Evolutionary conservation across 371 early-diverging fungal species (phyloP).

Genomic region (Zopfochytrium polystomum): DNA sequence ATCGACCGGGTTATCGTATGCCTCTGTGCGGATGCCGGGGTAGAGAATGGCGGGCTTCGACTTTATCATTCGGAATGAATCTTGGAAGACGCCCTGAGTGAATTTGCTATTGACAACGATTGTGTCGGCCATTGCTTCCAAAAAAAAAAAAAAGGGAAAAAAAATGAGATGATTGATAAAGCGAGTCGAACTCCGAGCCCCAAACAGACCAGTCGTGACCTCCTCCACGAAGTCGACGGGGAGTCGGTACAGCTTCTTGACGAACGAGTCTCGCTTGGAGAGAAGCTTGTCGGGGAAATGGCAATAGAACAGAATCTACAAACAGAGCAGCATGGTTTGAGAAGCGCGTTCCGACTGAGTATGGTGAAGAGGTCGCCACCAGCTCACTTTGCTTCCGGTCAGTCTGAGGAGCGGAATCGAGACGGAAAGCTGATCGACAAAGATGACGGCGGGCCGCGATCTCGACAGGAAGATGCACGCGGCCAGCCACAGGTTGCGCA

Average conservation of each 20-base stretch:
- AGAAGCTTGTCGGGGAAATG: constrained; percentile 93
- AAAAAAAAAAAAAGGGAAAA: too few relatives aligned
- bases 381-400: constrained; percentile 56
- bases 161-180: too few relatives aligned
- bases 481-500: constrained; percentile 73
- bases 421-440: constrained; percentile 89
- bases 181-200: too few relatives aligned
- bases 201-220: constrained; percentile 72
- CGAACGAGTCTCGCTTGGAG: constrained; percentile 52
- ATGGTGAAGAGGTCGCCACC: background rate
- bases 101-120: constrained; percentile 89
- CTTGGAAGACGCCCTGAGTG: constrained; percentile 72
- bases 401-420: constrained; percentile 76
- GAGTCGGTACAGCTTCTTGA: constrained; percentile 73
- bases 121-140: constrained; percentile 74
- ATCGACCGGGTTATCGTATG: constrained; percentile 65
- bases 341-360: too few relatives aligned
- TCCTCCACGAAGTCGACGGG: constrained; percentile 86
- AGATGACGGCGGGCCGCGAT: constrained; percentile 60
- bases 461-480: constrained; percentile 23
- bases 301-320: constrained; percentile 87
- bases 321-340: background rate
- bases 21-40: constrained; percentile 76
- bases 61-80: constrained; percentile 64
- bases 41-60: constrained; percentile 70